phyloP scores from a whole-genome alignment of 139 green algal species.

The Parachlorella kessleri region DNA sequence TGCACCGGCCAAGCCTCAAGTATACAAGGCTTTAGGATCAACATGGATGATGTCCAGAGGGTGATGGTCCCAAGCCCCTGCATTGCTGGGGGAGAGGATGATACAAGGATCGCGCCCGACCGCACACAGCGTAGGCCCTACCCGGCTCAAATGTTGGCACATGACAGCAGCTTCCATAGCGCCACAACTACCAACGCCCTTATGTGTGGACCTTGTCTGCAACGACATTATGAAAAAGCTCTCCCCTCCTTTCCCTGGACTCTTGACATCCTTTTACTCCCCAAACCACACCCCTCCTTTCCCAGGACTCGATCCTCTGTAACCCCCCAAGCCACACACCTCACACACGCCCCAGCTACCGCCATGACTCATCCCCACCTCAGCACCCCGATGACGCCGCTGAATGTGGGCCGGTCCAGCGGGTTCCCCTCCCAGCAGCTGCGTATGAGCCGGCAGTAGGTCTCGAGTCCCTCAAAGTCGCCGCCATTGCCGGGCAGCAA shows the following conservation, averaged over 20 bases:
- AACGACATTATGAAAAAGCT: too few relatives aligned
- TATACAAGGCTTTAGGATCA: too few relatives aligned
- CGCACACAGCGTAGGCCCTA: too few relatives aligned
- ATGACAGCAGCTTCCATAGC: too few relatives aligned
- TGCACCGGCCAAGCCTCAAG: too few relatives aligned
- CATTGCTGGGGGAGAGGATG: neutral
- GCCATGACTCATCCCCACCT: too few relatives aligned
- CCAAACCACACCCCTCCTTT: neutral
- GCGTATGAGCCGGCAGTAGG: neutral
- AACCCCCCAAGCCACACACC: too few relatives aligned
- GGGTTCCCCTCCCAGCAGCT: neutral
- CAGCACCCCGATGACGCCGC: neutral
- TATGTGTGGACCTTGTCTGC: too few relatives aligned
- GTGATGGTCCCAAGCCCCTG: neutral
- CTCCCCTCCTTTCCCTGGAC: too few relatives aligned
- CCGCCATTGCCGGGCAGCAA: constrained; percentile 50
- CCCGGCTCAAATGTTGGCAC: neutral
- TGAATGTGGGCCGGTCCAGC: neutral
- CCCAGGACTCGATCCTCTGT: neutral
- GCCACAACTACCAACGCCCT: too few relatives aligned
- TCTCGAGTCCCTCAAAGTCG: neutral
- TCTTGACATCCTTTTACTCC: too few relatives aligned
- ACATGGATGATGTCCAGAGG: neutral
- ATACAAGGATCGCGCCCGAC: neutral
- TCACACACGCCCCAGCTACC: too few relatives aligned